Base-by-base conservation (phyloP, 164 flowering plant genomes). In the Vitis riparia region DNA sequence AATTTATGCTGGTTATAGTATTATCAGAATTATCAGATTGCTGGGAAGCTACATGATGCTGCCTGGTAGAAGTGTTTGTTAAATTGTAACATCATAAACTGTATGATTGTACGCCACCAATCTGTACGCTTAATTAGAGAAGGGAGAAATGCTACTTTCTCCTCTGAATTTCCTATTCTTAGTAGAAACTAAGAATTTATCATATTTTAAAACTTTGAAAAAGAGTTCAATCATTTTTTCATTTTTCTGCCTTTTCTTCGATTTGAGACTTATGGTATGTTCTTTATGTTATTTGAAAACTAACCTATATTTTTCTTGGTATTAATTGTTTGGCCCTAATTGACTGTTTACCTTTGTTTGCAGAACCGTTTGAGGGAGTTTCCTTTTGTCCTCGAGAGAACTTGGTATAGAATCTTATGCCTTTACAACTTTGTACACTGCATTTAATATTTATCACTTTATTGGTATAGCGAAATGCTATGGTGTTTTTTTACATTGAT, bases 361-460 rank as follows among this genome's bases (percentile, higher is more conserved):
- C 89, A 93, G 98, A 83, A 61, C 86, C 89, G 51, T 89, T 82
- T 84, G 84, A 85, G 66, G 92, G 79, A 70, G 68, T 77, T n/a
- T 80, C 88, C 27, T 76, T 75, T 75, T 76, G 55, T 73, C 82
- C 81, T 51, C 75, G 62, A 76, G 89, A 85, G 73, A 78, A 76
- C 60, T 19, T 71, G 94, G 98, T 93, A 90, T 59, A 70, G n/a
- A 19, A 32, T 19, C 76, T 65, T 70, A 8, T 65, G 8, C 50
- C 19, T 63, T 13, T 8, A 29, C 11, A 27, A 13, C n/a, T 58
- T 44, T 55, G 16, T 16, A 5, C 16, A 32, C 15, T 51, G 27
- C 65, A 63, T 73, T 9, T 49, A 23, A 51, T 37, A 15, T 19
- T 52, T 27, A 29, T 8, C 19, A 47, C 6, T 17, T 19, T 57